phyloP scores from a whole-genome alignment of 2,329 filamentous ascomycete species.

The Chalaropsis thielavioides region DNA sequence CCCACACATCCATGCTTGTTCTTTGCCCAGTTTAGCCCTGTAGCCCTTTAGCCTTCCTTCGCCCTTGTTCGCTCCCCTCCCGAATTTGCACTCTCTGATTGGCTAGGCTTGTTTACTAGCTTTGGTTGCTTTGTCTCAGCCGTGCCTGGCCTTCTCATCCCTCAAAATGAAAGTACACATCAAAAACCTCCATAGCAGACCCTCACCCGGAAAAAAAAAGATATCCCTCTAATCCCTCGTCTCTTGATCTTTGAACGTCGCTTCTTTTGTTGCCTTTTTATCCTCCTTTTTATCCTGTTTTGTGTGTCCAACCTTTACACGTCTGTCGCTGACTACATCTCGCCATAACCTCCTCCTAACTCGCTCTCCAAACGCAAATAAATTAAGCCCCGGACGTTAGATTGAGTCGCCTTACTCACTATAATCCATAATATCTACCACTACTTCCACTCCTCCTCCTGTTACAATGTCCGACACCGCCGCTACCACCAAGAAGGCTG shows the following conservation, averaged over 20 bases:
- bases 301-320: not conserved
- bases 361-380: not conserved
- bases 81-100: constrained; percentile 4
- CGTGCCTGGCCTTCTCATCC: constrained; percentile 11
- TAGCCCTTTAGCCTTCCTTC: not conserved
- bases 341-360: not conserved
- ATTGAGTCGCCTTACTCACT: not conserved
- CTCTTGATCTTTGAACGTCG: not conserved
- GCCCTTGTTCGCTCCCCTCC: not conserved
- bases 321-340: not conserved
- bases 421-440: not conserved
- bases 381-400: not conserved
- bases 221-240: constrained; percentile 8
- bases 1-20: not conserved
- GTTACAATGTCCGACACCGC: constrained; percentile 5
- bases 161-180: constrained; percentile 11
- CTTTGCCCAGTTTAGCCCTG: not conserved
- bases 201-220: not conserved
- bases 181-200: not conserved
- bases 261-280: not conserved
- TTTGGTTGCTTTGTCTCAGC: constrained; percentile 13
- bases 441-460: not conserved
- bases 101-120: constrained; percentile 13
- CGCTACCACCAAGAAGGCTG: not conserved
- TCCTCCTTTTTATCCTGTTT: not conserved